A percentile compares a stretch with the other conserved stretches of the same genome.
phyloP scores from a whole-genome alignment of 371 early-diverging fungal species.

The Fennellomyces sp. region DNA sequence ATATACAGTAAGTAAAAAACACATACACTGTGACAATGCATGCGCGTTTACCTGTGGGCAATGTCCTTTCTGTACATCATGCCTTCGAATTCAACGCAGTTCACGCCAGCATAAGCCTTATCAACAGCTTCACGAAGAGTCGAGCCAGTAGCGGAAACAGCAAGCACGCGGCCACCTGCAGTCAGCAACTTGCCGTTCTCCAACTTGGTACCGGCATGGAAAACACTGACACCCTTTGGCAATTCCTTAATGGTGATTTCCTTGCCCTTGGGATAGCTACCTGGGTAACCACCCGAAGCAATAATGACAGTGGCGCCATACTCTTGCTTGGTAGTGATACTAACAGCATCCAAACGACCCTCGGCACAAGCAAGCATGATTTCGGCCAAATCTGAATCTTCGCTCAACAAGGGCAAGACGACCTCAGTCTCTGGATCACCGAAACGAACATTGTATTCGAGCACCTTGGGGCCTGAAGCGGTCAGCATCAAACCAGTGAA shows the following conservation, averaged over 20 bases:
- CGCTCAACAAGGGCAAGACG: conserved; percentile 86
- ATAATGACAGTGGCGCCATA: conserved; percentile 91
- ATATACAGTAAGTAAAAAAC: neutral
- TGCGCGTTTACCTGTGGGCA: conserved; percentile 67
- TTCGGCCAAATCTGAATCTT: conserved; percentile 84
- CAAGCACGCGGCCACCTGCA: conserved; percentile 95
- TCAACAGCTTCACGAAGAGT: conserved; percentile 78
- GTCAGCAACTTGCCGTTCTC: conserved; percentile 70
- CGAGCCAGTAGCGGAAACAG: conserved; percentile 83
- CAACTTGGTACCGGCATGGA: conserved; percentile 91
- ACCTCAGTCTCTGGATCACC: conserved; percentile 98
- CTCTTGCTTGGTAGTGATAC: conserved; percentile 69
- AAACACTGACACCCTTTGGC: conserved; percentile 67
- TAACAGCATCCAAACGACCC: conserved; percentile 89
- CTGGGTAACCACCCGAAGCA: conserved; percentile 95
- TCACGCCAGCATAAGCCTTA: conserved; percentile 73
- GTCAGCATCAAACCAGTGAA: conserved; percentile 98
- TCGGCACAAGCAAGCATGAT: conserved; percentile 88
- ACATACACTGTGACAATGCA: neutral
- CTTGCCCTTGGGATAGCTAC: conserved; percentile 81
- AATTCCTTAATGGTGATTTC: conserved; percentile 64
- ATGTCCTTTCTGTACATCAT: conserved; percentile 92
- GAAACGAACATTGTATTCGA: conserved; percentile 97
- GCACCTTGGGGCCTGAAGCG: conserved; percentile 83
- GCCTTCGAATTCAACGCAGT: conserved; percentile 78